Evolutionary conservation across 2,329 filamentous ascomycete species (phyloP).

Genomic region (Aotearoamyces nothofagi): DNA sequence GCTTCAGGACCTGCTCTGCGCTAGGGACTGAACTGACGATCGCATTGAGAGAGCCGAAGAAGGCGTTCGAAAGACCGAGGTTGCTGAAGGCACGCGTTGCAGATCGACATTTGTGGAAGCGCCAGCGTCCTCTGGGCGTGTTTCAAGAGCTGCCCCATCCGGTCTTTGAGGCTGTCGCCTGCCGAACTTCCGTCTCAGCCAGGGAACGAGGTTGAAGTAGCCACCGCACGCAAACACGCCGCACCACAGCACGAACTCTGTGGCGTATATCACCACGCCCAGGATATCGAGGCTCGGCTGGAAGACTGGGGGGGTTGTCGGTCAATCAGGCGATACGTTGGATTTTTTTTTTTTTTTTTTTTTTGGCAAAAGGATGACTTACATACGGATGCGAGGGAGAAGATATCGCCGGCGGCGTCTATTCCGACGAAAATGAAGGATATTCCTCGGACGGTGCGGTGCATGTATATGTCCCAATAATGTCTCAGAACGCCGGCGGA

Average conservation of each 20-base stretch:
- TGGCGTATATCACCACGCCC: constrained; percentile 51
- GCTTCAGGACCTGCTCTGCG: too few relatives aligned
- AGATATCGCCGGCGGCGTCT: constrained; percentile 53
- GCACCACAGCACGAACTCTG: constrained; percentile 50
- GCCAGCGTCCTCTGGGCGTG: constrained; percentile 4
- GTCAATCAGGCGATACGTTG: neutral
- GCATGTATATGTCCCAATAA: constrained; percentile 53
- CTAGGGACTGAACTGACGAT: too few relatives aligned
- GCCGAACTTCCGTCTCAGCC: constrained; percentile 27
- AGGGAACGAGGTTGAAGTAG: constrained; percentile 48
- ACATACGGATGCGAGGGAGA: constrained; percentile 46
- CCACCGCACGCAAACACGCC: constrained; percentile 50
- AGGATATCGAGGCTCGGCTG: constrained; percentile 40
- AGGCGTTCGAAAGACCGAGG: constrained; percentile 46
- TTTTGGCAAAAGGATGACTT: constrained; percentile 10
- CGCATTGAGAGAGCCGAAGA: too few relatives aligned
- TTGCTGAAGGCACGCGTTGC: constrained; percentile 39
- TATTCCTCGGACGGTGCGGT: constrained; percentile 53
- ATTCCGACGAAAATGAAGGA: constrained; percentile 59
- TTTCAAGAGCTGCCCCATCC: constrained; percentile 4
- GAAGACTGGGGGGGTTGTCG: constrained; percentile 28
- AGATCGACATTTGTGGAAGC: constrained; percentile 21
- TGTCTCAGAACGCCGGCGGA: constrained; percentile 51
- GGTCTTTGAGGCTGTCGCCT: constrained; percentile 6
- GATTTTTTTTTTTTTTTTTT: too few relatives aligned